These are phyloP conservation scores for Amaranthus tricolor DNA, from an alignment of 179 eudicot genomes.

Conservation along the genomic window DNA sequence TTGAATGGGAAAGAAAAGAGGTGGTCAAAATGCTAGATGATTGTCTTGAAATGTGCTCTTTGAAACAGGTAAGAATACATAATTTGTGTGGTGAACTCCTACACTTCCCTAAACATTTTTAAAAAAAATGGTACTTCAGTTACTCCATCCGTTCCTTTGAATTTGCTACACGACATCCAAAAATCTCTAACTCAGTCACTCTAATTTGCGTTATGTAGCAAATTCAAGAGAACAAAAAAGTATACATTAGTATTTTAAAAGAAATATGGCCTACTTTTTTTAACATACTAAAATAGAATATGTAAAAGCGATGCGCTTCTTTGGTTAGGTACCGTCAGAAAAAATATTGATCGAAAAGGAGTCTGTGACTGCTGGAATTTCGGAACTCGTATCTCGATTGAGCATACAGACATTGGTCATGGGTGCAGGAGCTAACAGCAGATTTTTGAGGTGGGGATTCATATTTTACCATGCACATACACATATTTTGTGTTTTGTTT, in stretches of 20 bases:
- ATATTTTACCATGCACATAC: background rate
- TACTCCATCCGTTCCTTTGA: no score
- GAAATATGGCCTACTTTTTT: background rate
- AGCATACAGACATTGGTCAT: slow-evolving; percentile 65
- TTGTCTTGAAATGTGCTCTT: slow-evolving; percentile 38
- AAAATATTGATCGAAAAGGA: slow-evolving; percentile 42
- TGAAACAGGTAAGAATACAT: slow-evolving; percentile 47
- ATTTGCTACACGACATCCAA: no score
- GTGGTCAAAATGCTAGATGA: slow-evolving; percentile 41
- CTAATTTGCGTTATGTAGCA: no score
- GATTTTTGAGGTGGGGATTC: slow-evolving; percentile 42
- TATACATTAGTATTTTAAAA: background rate
- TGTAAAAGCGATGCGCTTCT: background rate
- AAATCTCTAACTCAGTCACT: no score
- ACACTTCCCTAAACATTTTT: no score
- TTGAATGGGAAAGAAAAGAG: slow-evolving; percentile 48
- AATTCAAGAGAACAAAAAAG: no score
- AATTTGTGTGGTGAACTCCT: background rate
- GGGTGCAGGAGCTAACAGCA: slow-evolving; percentile 72
- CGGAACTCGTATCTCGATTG: slow-evolving; percentile 50
- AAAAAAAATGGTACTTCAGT: no score
- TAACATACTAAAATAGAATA: no score
- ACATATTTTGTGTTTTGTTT: background rate
- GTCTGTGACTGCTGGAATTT: slow-evolving; percentile 63
- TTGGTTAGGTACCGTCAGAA: slow-evolving; percentile 46